Percentiles rank a stretch among this genome's conserved stretches.
These are phyloP conservation scores for Diutina scorzettiae DNA, from an alignment of 1,139 yeast species.

Conservation along the genomic window DNA sequence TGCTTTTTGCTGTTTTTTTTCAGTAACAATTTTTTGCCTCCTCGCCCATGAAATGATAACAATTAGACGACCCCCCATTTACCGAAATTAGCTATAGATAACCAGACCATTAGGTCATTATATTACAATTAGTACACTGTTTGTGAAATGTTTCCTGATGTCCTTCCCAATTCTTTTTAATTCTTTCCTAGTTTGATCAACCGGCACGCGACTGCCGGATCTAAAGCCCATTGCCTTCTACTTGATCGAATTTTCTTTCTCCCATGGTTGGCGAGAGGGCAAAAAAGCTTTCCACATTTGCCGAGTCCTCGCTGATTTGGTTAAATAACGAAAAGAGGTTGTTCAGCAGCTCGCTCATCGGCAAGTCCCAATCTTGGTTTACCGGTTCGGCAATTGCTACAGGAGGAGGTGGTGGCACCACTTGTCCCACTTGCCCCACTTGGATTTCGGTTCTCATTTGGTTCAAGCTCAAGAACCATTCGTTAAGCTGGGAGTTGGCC, in stretches of 20 bases:
- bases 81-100: no score
- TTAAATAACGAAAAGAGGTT: conserved; percentile 19
- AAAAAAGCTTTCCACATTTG: conserved; percentile 6
- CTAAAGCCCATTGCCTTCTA: no score
- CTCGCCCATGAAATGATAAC: no score
- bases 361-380: not conserved
- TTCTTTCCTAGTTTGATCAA: no score
- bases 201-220: no score
- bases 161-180: no score
- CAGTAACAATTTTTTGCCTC: no score
- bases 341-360: conserved; percentile 10
- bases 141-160: no score
- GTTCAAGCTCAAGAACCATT: conserved; percentile 14
- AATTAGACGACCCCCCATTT: no score
- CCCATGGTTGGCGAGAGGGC: not conserved
- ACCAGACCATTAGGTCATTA: no score
- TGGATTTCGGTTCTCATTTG: conserved; percentile 2
- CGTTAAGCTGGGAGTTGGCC: conserved; percentile 15
- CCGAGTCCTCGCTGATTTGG: conserved; percentile 18
- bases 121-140: no score
- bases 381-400: not conserved
- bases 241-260: not conserved
- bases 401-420: not conserved
- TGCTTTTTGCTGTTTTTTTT: no score
- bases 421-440: not conserved